Base-by-base conservation (phyloP, 2,329 filamentous ascomycete species). In the Didymella glomerata region DNA sequence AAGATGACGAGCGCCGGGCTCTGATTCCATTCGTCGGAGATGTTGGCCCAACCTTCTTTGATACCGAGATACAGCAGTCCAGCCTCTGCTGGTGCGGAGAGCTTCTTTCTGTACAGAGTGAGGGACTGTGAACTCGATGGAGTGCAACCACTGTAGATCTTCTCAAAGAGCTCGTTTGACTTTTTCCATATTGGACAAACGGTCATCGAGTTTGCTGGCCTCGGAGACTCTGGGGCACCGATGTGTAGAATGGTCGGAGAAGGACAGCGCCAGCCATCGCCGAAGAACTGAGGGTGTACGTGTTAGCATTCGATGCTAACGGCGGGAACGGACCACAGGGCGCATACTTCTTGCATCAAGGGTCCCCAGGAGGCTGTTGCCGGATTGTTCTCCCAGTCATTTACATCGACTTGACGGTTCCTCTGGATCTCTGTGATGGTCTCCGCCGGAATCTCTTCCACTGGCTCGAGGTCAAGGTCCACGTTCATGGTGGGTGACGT, bases 191-290 rank as follows among this genome's bases (percentile, higher is more conserved):
- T 60, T 0, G 68, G 70, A 45, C 71, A 74, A 6, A 65, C 34
- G 9, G 61, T 53, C 24, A 41, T 64, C 11, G 62, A 28, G 2
- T 46, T 16, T 1, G 51, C 10, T 4, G 56, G 16, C 8, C 51
- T 22, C 1, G 54, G 16, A 5, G 49, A 40, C 7, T 56, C 57
- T 8, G 69, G 67, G 9, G 68, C 63, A 44, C 65, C 68, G 13
- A 76, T 66, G 52, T 76, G 68, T 4, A 75, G 64, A 36, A 75
- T 55, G 1, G 72, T 65, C 2, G 73, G 73, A 2, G 69, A 71
- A 1, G 73, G 73, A 50, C 61, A 68, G 7, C 64, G 65, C 69
- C 69, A 75, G 34, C 61, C 52, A 13, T 68, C 66, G 4, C 74
- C 73, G 32, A 75, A 74, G 30, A 75, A 65, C 63, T 77, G 50